Evolutionary conservation across 140 eudicot genomes (phyloP), one percentile per base, ranked within the genome.

Genomic region (Eryngium alpinum): DNA sequence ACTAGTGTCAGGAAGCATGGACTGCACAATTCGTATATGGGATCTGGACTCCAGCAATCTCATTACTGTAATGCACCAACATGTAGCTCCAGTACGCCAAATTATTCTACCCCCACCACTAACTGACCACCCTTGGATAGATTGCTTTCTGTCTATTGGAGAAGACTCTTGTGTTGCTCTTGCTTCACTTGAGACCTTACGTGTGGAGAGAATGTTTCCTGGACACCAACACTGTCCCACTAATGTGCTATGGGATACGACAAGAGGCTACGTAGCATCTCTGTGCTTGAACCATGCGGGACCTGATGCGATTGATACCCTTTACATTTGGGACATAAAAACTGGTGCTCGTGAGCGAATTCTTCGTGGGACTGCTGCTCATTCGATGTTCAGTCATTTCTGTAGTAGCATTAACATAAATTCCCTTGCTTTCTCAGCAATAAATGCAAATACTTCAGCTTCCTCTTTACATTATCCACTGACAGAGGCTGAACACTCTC

Each of bases 301-400:
- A 88, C 75, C 89, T 62, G 97, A 90, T 83, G 66, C 85, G 29
- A 81, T 84, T 69, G 98, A 96, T 53, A 90, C 85, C 56, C 84
- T 96, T 63, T 96, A 87, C 87, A 91, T 96, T 83, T 96, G 99
- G 99, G 99, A 96, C 87, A 82, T 93, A 78, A 96, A 96, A 83
- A 88, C 99, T 21, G 99, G 99, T 86, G 88, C 99, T 44, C 95
- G 97, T 81, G 99, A 96, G 77, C 96, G 99, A 59, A 92, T 93
- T 81, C 97, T 96, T 83, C 98, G 97, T 69, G 97, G 97, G 60
- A 81, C 81, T 76, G 93, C 98, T 72, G 97, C 99, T 84, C 94
- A 87, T 82, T 93, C 98, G 18, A 90, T 96, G 98, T 96, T 93
- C 81, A 95, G 89, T 81, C 92, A 91, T 86, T 93, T 93, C 80